A percentile compares a stretch with the other conserved stretches of the same genome.
phyloP scores from a whole-genome alignment of 176 grass and related monocot species.

The Carex cristatella region DNA sequence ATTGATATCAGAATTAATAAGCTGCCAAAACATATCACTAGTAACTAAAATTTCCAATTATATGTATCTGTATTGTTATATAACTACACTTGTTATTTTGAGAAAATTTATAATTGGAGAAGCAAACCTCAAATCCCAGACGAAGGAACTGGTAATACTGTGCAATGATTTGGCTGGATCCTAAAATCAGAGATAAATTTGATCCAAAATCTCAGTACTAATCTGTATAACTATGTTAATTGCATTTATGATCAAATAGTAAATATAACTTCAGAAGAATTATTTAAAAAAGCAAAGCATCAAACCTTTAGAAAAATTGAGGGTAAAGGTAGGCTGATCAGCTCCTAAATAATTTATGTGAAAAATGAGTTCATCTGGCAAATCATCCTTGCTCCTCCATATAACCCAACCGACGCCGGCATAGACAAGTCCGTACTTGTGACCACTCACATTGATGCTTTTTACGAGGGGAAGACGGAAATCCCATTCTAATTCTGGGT shows the following conservation, averaged over 20 bases:
- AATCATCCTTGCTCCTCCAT: constrained; percentile 63
- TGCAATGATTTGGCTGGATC: constrained; percentile 84
- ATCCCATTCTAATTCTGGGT: constrained; percentile 84
- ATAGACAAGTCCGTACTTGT: constrained; percentile 95
- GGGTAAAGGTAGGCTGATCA: constrained; percentile 88
- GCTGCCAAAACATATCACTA: background rate
- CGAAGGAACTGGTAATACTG: constrained; percentile 93
- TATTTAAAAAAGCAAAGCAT: background rate
- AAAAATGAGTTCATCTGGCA: constrained; percentile 86
- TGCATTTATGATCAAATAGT: background rate
- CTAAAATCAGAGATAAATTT: constrained; percentile 11
- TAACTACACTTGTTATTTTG: background rate
- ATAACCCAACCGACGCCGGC: constrained; percentile 83
- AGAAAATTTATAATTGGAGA: background rate
- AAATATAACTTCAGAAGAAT: background rate
- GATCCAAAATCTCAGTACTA: too few relatives aligned
- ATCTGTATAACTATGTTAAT: background rate
- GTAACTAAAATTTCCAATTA: background rate
- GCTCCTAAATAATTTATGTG: constrained; percentile 98
- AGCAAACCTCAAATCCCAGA: constrained; percentile 62
- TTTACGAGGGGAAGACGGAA: constrained; percentile 79
- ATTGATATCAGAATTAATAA: background rate
- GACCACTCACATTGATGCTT: constrained; percentile 90
- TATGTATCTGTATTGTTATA: background rate
- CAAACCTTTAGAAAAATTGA: constrained; percentile 94